Conservation (phyloP, 768 basidiomycete species). For the Boletellus ananas region DNA sequence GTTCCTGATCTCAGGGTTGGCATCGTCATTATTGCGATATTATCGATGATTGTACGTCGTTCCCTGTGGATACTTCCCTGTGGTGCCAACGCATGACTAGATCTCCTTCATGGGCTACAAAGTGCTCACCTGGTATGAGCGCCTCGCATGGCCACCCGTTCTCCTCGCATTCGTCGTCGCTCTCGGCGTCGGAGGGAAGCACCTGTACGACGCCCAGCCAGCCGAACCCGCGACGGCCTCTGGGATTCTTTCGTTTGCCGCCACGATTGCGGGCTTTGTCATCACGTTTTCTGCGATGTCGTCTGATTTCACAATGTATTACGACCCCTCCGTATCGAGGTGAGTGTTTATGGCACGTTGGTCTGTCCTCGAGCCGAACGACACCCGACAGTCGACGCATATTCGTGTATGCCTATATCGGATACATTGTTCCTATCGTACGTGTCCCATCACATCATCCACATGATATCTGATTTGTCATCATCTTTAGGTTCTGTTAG, state of each 20-base stretch:
- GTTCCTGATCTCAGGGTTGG: conserved; percentile 52
- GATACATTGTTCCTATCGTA: conserved; percentile 59
- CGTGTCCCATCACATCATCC: conserved; percentile 25
- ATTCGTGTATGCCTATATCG: conserved; percentile 62
- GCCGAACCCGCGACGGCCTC: conserved; percentile 51
- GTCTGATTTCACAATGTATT: conserved; percentile 77
- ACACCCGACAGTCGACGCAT: conserved; percentile 46
- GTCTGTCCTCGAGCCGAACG: conserved; percentile 6
- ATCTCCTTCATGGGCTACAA: conserved; percentile 65
- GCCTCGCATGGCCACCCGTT: conserved; percentile 73
- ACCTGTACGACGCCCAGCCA: conserved; percentile 48
- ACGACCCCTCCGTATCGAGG: conserved; percentile 55
- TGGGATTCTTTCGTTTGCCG: conserved; percentile 59
- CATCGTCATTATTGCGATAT: conserved; percentile 70
- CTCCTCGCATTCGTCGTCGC: conserved; percentile 69
- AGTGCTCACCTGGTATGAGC: conserved; percentile 70
- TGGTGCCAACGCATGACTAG: conserved; percentile 23
- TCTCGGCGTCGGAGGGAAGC: conserved; percentile 69
- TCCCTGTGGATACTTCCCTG: neutral
- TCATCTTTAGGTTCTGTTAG: conserved; percentile 32
- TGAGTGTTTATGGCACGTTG: conserved; percentile 21
- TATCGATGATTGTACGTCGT: conserved; percentile 56
- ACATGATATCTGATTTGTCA: neutral
- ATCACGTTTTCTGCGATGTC: conserved; percentile 59
- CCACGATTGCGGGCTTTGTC: conserved; percentile 69